Evolutionary conservation across 202 grass and related monocot species (phyloP).

Genomic region (Panicum hallii): DNA sequence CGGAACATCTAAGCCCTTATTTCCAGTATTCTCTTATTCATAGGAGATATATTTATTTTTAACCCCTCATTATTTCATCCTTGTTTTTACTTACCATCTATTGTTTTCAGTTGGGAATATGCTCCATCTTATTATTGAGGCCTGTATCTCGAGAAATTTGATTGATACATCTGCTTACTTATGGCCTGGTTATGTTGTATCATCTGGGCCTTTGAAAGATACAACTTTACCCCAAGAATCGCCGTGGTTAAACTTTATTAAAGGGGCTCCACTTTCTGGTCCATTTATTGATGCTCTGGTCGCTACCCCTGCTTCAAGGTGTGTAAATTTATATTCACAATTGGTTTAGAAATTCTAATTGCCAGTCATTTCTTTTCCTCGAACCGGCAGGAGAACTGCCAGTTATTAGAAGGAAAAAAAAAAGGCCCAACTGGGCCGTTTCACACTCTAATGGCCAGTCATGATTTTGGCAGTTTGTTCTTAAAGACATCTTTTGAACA

Average conservation of each 20-base stretch:
- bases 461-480: conserved; percentile 16
- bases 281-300: conserved; percentile 76
- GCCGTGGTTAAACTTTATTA: conserved; percentile 91
- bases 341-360: conserved; percentile 4
- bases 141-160: conserved; percentile 93
- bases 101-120: conserved; percentile 83
- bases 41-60: conserved; percentile 14
- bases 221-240: conserved; percentile 74
- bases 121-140: conserved; percentile 97
- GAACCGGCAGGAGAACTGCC: neutral
- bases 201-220: conserved; percentile 61
- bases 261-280: conserved; percentile 79
- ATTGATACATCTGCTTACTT: conserved; percentile 93
- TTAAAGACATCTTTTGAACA: neutral
- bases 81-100: conserved; percentile 16
- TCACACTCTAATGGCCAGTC: neutral
- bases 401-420: neutral
- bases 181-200: conserved; percentile 86
- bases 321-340: conserved; percentile 33
- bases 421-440: neutral
- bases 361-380: neutral
- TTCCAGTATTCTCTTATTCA: neutral
- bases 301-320: conserved; percentile 91
- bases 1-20: neutral
- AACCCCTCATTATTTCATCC: neutral